phyloP scores from a whole-genome alignment of 495 filamentous ascomycete species.

The Xylaria palmicola region DNA sequence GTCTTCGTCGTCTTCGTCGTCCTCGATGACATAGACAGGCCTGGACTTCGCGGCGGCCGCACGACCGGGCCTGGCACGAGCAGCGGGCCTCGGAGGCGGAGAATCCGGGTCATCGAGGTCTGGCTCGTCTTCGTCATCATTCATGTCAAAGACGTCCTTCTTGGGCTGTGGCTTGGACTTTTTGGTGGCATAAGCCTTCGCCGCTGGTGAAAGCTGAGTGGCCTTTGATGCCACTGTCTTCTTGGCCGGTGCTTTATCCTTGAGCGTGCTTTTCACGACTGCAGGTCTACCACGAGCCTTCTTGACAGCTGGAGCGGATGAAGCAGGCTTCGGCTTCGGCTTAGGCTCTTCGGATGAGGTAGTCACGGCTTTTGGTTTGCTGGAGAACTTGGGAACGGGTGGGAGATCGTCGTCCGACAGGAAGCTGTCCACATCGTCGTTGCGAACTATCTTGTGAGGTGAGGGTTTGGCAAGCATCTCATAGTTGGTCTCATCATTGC shows the following conservation, averaged over 20 bases:
- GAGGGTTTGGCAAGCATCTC: constrained; percentile 62
- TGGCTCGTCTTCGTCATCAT: constrained; percentile 44
- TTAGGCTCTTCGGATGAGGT: constrained; percentile 28
- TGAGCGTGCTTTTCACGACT: constrained; percentile 47
- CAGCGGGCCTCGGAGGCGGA: constrained; percentile 41
- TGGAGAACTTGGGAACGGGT: constrained; percentile 37
- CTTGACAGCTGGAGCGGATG: constrained; percentile 46
- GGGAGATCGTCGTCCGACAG: constrained; percentile 54
- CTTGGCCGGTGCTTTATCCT: constrained; percentile 35
- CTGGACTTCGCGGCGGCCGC: constrained; percentile 38
- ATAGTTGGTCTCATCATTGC: constrained; percentile 81
- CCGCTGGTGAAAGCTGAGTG: constrained; percentile 64
- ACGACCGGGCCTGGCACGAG: constrained; percentile 43
- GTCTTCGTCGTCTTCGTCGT: constrained; percentile 41
- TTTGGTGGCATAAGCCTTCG: constrained; percentile 80
- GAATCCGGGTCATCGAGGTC: constrained; percentile 41
- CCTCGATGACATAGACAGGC: constrained; percentile 38
- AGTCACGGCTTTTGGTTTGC: constrained; percentile 33
- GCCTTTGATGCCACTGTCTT: constrained; percentile 30
- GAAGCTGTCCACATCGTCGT: constrained; percentile 61
- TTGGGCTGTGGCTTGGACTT: constrained; percentile 55
- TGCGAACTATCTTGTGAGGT: constrained; percentile 43
- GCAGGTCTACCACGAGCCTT: constrained; percentile 50
- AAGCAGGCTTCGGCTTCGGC: constrained; percentile 35
- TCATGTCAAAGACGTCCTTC: constrained; percentile 42